Evolutionary conservation across 768 basidiomycete species (phyloP).

Genomic region (Megacollybia marginata): DNA sequence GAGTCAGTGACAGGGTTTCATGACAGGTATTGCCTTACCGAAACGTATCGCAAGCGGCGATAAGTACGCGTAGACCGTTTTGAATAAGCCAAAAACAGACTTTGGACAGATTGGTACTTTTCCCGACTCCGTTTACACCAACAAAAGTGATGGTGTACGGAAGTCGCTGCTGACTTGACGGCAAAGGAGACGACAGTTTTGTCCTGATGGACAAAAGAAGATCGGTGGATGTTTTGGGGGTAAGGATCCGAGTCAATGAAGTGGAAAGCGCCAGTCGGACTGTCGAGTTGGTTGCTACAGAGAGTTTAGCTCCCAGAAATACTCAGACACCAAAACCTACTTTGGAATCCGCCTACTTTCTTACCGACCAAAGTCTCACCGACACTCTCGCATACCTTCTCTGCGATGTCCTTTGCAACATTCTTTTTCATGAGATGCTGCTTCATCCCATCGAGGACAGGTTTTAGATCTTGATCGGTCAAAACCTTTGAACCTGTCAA

Average conservation of each 20-base stretch:
- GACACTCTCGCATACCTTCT: conserved; percentile 93
- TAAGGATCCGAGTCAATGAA: conserved; percentile 87
- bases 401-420: conserved; percentile 91
- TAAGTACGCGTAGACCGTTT: conserved; percentile 86
- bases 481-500: conserved; percentile 82
- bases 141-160: conserved; percentile 96
- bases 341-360: conserved; percentile 85
- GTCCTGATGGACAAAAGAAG: conserved; percentile 87
- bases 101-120: conserved; percentile 96
- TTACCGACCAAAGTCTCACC: conserved; percentile 84
- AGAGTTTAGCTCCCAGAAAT: conserved; percentile 3
- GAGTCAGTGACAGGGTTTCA: background rate
- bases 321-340: conserved; percentile 34
- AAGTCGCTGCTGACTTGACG: conserved; percentile 68
- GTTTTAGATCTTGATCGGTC: conserved; percentile 75
- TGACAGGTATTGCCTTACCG: conserved; percentile 35
- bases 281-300: conserved; percentile 74
- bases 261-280: conserved; percentile 78
- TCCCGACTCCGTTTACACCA: conserved; percentile 98
- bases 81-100: conserved; percentile 99
- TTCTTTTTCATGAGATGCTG: conserved; percentile 99
- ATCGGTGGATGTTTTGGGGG: conserved; percentile 97
- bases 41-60: conserved; percentile 98
- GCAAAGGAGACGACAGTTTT: conserved; percentile 68
- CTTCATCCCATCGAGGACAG: conserved; percentile 90